Evolutionary conservation across 2,329 filamentous ascomycete genomes (phyloP).

Genomic region (Aspergillus ochraceoroseus): DNA sequence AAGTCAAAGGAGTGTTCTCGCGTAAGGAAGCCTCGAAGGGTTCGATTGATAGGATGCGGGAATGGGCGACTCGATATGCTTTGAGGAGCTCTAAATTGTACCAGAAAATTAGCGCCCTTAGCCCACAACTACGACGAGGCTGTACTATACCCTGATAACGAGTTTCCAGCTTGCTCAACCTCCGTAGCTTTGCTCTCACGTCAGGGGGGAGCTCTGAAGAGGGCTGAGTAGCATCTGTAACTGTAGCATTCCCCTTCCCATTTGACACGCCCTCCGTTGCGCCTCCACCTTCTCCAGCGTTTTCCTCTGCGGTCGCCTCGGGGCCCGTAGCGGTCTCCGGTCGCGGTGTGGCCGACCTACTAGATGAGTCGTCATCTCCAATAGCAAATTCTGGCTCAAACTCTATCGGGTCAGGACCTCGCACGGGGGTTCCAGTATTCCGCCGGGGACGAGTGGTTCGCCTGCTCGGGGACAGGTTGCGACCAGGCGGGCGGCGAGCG

Average conservation of each 20-base stretch:
- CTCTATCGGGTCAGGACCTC: conserved; percentile 73
- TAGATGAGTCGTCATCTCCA: conserved; percentile 71
- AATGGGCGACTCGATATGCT: conserved; percentile 87
- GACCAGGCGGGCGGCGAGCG: conserved; percentile 34
- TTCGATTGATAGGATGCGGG: conserved; percentile 79
- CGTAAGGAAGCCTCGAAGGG: conserved; percentile 86
- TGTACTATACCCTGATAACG: conserved; percentile 83
- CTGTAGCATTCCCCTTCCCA: conserved; percentile 22
- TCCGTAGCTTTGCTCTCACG: conserved; percentile 68
- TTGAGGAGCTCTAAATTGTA: conserved; percentile 67
- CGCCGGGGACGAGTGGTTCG: conserved; percentile 33
- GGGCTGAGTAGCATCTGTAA: conserved; percentile 25
- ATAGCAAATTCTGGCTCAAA: conserved; percentile 84
- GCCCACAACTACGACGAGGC: too few species aligned
- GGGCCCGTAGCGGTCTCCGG: conserved; percentile 41
- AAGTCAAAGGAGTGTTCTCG: conserved; percentile 86
- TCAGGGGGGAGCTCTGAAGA: conserved; percentile 64
- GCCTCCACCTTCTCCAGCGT: conserved; percentile 22
- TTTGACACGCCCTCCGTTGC: conserved; percentile 18
- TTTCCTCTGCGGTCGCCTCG: conserved; percentile 23
- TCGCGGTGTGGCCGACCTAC: conserved; percentile 57
- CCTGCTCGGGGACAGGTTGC: conserved; percentile 29
- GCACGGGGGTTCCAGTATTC: conserved; percentile 45
- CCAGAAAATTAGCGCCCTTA: too few species aligned
- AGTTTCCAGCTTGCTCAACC: conserved; percentile 82